Evolutionary conservation across 2,329 filamentous ascomycete species (phyloP), one percentile per base, ranked within the genome.

Genomic region (Fusarium buharicum): DNA sequence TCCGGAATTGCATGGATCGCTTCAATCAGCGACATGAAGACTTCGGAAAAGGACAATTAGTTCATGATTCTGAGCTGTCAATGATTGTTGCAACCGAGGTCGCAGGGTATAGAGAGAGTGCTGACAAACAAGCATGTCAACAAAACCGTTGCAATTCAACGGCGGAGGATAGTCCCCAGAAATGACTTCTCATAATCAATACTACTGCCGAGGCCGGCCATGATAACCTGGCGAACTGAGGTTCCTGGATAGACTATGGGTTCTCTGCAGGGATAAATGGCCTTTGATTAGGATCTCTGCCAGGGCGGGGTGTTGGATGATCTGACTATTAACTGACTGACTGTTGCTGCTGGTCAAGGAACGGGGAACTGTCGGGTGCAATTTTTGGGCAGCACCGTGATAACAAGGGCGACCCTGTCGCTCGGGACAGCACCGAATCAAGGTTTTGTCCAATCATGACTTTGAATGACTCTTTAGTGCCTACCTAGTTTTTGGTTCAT

Each of bases 241-340:
- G 20, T 43, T 57, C 24, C 47, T 49, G 52, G 31, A 43, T 13
- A 11, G 7, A 10, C 4, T 34, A 40, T 31, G 41, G 30, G 36
- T 50, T 45, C 47, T n/a, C 22, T 39, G 53, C 53, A 63, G 59
- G 53, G 54, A 55, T 55, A 13, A 36, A 34, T 14, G 49, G 18
- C 31, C 28, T 59, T 47, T 54, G 56, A 47, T 59, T 59, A 50
- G 59, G 28, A 50, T 53, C 50, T 53, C 24, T 36, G 17, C 24
- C 41, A 49, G 43, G 49, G 50, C 38, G 51, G 61, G 13, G 24
- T 31, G 46, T 33, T 43, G 37, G 34, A 57, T 64, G 60, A 61
- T 64, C 60, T 64, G 60, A 64, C 47, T 50, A 46, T 30, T 50
- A n/a, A n/a, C n/a, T n/a, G n/a, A n/a, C n/a, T n/a, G n/a, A n/a